Conservation (phyloP, 257 asterid genomes). For the Solanum phureja region DNA sequence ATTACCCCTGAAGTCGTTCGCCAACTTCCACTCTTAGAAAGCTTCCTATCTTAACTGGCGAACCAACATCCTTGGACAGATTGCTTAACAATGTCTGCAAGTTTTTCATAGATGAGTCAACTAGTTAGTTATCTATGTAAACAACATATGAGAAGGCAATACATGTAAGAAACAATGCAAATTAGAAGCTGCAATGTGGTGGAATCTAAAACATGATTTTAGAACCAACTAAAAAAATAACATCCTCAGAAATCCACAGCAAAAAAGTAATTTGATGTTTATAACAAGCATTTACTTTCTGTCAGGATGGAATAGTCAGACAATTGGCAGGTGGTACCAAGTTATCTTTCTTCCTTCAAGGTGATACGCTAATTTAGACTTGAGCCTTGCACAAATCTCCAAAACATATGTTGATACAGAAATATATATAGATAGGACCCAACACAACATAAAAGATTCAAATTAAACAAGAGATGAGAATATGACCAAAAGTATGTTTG, state of each 20-base stretch:
- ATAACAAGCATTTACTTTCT: neutral
- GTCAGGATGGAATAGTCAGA: neutral
- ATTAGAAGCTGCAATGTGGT: neutral
- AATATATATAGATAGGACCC: neutral
- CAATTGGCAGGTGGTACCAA: neutral
- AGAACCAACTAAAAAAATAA: neutral
- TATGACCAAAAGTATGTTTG: neutral
- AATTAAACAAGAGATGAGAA: neutral
- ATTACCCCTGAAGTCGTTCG: constrained; percentile 71
- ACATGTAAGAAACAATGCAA: neutral
- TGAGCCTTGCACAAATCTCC: neutral
- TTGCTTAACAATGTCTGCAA: constrained; percentile 59
- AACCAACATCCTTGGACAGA: constrained; percentile 77
- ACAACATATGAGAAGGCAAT: neutral
- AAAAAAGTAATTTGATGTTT: neutral
- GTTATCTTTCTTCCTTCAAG: neutral
- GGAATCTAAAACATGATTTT: neutral
- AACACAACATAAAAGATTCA: neutral
- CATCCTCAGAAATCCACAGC: neutral
- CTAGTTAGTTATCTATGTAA: neutral
- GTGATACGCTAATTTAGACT: neutral
- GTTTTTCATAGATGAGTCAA: constrained; percentile 6
- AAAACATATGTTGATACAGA: neutral
- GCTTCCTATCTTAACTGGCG: constrained; percentile 62
- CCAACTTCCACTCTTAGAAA: constrained; percentile 90